Evolutionary conservation across 805 yeast species (phyloP), one percentile per base, ranked within the genome.

Genomic region (Pichia sporocuriosa): DNA sequence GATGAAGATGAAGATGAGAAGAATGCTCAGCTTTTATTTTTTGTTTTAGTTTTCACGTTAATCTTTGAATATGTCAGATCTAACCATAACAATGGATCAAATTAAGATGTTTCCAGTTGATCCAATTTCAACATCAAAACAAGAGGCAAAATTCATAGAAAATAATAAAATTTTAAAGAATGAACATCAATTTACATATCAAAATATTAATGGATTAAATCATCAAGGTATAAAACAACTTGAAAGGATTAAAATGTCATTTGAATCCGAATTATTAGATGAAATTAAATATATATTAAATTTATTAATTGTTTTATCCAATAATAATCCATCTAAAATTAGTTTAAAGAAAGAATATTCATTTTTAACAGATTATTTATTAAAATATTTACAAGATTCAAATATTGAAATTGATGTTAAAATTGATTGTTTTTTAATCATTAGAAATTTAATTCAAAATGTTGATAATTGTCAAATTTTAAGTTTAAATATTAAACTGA

Each of bases 391-490:
- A 11, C 44, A 46, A 21, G 46, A 56, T 6, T 43, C 43, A 7
- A 50, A 54, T 28, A 37, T 43, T 1, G 61, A 58, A 34, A 32
- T 61, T 17, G 57, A 60, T 34, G 55, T 55, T 25, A 49, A 61
- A 12, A 49, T 65, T 17, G 77, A 73, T 55, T 70, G 82, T 7
- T 69, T 81, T 52, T 67, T 93, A 32, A 75, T 84, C 16, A 65
- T 93, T 43, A 72, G 97, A 55, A 93, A 93, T 60, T 64, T 85
- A 35, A 75, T 85, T 3, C 95, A 90, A 57, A 96, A 88, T 58
- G 73, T 84, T 11, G 82, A 74, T 34, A 84, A 86, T 54, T 93
- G 95, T 32, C 87, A 84, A 57, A 69, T 81, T 55, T 64, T 93
- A 47, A 83, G 90, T 1, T 68, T 73, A 52, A 66, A 72, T 43